Evolutionary conservation across 163 green algal genomes (phyloP).

Genomic region (Scenedesmus sp.): DNA sequence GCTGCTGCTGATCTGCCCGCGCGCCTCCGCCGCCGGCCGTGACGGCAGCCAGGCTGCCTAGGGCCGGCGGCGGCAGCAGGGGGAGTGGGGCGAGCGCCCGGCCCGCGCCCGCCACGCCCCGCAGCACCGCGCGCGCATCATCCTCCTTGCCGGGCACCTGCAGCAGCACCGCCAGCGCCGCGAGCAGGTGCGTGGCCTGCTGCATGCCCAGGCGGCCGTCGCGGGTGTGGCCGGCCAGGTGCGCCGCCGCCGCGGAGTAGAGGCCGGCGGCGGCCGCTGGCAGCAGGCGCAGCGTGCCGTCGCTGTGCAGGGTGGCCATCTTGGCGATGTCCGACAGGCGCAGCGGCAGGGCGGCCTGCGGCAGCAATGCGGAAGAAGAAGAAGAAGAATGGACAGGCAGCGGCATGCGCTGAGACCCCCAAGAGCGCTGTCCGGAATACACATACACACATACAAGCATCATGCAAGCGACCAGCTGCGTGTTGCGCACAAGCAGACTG

Average conservation of each 20-base stretch:
- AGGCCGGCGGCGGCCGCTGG: constrained; percentile 7
- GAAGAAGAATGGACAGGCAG: no score
- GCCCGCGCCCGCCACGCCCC: not conserved
- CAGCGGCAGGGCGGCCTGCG: constrained; percentile 24
- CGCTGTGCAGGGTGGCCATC: constrained; percentile 34
- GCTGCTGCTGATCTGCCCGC: not conserved
- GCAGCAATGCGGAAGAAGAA: no score
- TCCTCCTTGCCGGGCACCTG: constrained; percentile 10
- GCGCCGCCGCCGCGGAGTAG: constrained; percentile 7
- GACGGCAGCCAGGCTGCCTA: not conserved
- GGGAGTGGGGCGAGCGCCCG: not conserved
- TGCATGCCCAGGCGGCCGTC: not conserved
- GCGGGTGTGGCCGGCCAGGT: not conserved
- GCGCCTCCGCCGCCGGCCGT: not conserved
- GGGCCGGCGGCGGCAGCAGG: not conserved
- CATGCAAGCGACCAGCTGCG: not conserved
- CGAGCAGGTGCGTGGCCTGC: constrained; percentile 28
- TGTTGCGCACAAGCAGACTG: not conserved
- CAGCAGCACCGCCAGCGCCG: constrained; percentile 30
- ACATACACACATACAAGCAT: no score
- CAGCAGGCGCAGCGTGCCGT: constrained; percentile 12
- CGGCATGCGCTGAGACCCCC: no score
- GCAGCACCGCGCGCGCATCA: not conserved
- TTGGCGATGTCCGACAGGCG: constrained; percentile 22
- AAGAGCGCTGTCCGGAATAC: no score